These are phyloP conservation scores for Myrica gale DNA, from an alignment of 306 rosid species.

Conservation along the genomic window DNA sequence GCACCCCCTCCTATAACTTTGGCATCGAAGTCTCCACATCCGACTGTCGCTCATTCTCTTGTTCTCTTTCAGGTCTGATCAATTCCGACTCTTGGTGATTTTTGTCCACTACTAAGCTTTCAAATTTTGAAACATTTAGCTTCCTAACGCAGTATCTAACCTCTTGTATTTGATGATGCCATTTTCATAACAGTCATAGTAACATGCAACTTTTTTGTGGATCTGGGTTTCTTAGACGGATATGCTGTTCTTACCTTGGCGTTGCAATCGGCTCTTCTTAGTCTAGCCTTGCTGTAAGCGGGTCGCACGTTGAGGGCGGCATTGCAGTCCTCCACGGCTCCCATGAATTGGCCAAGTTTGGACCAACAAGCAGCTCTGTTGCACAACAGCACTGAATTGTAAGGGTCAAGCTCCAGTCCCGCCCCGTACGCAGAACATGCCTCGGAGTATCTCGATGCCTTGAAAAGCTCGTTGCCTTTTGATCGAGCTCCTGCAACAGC, in stretches of 20 bases:
- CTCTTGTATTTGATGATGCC: background rate
- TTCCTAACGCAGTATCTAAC: no score
- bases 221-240: no score
- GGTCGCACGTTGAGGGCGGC: slow-evolving; percentile 67
- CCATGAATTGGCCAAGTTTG: slow-evolving; percentile 61
- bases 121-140: no score
- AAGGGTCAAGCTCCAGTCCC: slow-evolving; percentile 74
- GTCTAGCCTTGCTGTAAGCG: slow-evolving; percentile 70
- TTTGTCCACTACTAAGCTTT: no score
- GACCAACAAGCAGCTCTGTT: slow-evolving; percentile 78
- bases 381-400: slow-evolving; percentile 65
- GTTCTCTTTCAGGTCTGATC: no score
- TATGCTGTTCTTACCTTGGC: slow-evolving; percentile 50
- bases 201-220: background rate
- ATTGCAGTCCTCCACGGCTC: slow-evolving; percentile 71
- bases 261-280: slow-evolving; percentile 82
- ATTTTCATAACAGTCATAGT: background rate
- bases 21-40: no score
- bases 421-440: slow-evolving; percentile 67
- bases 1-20: no score
- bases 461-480: slow-evolving; percentile 73
- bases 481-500: slow-evolving; percentile 52
- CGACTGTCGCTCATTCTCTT: no score
- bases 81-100: no score
- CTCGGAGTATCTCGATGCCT: slow-evolving; percentile 63